Evolutionary conservation across 192 early-diverging fungal species (phyloP), one percentile per base, ranked within the genome.

Genomic region (Coemansia sp.): DNA sequence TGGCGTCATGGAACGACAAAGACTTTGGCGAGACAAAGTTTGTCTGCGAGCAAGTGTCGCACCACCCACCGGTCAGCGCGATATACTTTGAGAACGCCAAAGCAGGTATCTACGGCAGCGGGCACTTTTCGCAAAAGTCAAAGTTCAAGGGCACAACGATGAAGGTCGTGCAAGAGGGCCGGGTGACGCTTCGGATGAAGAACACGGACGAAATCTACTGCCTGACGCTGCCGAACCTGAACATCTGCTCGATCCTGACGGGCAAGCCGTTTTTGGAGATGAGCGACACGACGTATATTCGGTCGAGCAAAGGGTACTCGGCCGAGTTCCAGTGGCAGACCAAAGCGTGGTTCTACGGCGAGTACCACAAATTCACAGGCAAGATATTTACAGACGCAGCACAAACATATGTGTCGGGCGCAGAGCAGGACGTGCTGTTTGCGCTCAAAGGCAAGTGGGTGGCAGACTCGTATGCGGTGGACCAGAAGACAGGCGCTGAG

Each of bases 271-370:
- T 85, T 70, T 68, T 89, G 68, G 88, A 89, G 57, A 75, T 88
- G 63, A 78, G 78, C 66, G 84, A 85, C 63, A 81, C 62, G 7
- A 84, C 85, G 25, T 78, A 75, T 36, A 89, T 89, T 58, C 72
- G 72, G 49, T 85, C 81, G 15, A 79, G 71, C 59, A 80, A 72
- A 50, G 84, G 86, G 8, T 80, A 76, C 15, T 72, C 71, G 7
- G 81, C 88, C 5, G 75, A 83, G 49, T 88, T 93, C 66, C 87
- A 90, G 52, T 91, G 88, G 71, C 82, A 82, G 51, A 85, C 87
- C 53, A 89, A 87, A 59, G 87, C 89, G 17, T 91, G 89, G 86
- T 81, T 91, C 63, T 88, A 88, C 15, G 91, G 91, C 60, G 90
- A 91, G 53, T 85, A 89, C 52, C 89, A 91, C 69, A 85, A 86